Conservation (phyloP, 179 eudicot species). For the Silene coronaria region DNA sequence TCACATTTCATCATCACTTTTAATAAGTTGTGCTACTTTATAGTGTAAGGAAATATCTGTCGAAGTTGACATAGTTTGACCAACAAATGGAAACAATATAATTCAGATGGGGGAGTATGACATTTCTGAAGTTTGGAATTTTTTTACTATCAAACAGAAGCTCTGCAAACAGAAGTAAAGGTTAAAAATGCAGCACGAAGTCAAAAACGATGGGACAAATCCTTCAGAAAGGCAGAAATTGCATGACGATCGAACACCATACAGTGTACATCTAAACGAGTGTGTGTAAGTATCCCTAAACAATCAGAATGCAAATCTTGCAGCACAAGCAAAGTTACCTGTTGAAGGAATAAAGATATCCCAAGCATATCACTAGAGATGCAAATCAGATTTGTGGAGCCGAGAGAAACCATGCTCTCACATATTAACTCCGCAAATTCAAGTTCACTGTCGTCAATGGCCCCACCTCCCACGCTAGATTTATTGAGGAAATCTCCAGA, state of each 20-base stretch:
- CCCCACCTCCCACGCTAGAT: conserved; percentile 44
- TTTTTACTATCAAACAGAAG: neutral
- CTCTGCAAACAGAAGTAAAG: neutral
- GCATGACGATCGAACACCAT: neutral
- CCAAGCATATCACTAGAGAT: conserved; percentile 42
- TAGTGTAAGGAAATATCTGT: neutral
- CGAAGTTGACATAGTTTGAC: neutral
- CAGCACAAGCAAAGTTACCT: conserved; percentile 42
- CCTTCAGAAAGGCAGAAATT: neutral
- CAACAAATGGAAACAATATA: neutral
- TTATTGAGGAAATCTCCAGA: conserved; percentile 68
- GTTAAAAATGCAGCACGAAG: neutral
- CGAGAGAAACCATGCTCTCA: conserved; percentile 85
- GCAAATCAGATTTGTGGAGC: conserved; percentile 79
- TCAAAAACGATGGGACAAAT: neutral
- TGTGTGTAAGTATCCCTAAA: neutral
- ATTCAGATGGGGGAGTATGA: neutral
- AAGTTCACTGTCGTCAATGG: conserved; percentile 52
- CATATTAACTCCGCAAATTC: conserved; percentile 86
- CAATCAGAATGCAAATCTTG: neutral
- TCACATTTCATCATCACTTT: neutral
- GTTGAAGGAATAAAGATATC: conserved; percentile 65
- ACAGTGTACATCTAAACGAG: neutral
- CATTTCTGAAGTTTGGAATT: neutral
- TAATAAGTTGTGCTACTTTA: neutral